phyloP scores from a whole-genome alignment of 2,329 filamentous ascomycete species.

The Tolypocladium tundrense region DNA sequence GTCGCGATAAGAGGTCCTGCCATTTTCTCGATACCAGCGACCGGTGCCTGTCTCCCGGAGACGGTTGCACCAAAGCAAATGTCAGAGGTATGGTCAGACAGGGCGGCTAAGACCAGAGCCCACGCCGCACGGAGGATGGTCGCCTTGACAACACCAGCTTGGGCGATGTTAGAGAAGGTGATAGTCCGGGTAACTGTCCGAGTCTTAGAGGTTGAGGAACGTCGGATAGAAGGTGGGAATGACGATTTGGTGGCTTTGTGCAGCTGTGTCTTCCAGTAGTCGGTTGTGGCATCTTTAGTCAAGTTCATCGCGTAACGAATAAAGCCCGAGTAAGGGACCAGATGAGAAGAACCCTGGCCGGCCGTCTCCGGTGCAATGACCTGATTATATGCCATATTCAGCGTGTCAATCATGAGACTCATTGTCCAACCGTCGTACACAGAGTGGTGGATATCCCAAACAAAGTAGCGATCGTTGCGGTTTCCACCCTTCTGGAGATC shows the following conservation, averaged over 20 bases:
- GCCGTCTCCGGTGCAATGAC: too few relatives aligned
- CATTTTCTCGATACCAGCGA: constrained; percentile 40
- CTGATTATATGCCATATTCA: background rate
- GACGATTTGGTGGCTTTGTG: background rate
- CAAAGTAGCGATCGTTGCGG: background rate
- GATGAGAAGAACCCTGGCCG: background rate
- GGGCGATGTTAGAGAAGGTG: background rate
- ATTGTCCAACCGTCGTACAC: background rate
- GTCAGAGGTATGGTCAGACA: constrained; percentile 19
- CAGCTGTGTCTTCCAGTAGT: background rate
- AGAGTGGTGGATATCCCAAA: background rate
- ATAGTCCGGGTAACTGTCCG: background rate
- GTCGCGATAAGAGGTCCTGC: constrained; percentile 53
- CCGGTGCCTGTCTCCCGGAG: constrained; percentile 42
- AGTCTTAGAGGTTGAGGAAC: background rate
- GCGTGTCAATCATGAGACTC: background rate
- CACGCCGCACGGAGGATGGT: constrained; percentile 3
- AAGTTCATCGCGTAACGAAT: background rate
- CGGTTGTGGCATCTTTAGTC: background rate
- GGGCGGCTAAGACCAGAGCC: constrained; percentile 4
- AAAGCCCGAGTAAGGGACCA: background rate
- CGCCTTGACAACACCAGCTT: background rate
- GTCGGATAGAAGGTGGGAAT: background rate
- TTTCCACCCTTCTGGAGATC: background rate
- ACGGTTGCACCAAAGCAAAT: constrained; percentile 50